Evolutionary conservation across 352 stramenopile genomes (phyloP).

Genomic region (Phytophthora citrophthora): DNA sequence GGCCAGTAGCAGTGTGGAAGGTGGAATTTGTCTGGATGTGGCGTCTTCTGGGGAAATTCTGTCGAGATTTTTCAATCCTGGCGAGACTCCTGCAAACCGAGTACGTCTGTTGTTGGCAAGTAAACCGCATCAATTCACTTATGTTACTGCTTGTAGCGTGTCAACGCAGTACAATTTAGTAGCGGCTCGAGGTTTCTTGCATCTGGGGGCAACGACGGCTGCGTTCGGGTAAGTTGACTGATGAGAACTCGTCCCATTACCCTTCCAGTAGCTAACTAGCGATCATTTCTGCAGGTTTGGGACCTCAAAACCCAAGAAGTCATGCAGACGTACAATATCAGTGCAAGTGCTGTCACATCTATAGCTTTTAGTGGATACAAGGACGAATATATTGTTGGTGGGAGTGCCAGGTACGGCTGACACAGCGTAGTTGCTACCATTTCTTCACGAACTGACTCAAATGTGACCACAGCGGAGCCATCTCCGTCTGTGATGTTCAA

Average conservation of each 20-base stretch:
- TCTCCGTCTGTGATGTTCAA: slow-evolving; percentile 72
- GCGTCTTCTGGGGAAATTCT: slow-evolving; percentile 61
- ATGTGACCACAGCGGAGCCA: slow-evolving; percentile 46
- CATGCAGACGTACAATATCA: slow-evolving; percentile 68
- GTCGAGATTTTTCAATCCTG: slow-evolving; percentile 67
- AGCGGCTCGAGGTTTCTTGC: slow-evolving; percentile 73
- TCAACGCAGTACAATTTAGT: slow-evolving; percentile 77
- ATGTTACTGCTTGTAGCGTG: slow-evolving; percentile 31
- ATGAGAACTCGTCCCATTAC: background rate
- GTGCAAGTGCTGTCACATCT: slow-evolving; percentile 64
- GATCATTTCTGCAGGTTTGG: slow-evolving; percentile 48
- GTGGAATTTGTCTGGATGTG: slow-evolving; percentile 64
- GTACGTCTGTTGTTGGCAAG: slow-evolving; percentile 24
- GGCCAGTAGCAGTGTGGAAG: slow-evolving; percentile 65
- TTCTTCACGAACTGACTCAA: background rate
- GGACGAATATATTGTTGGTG: slow-evolving; percentile 73
- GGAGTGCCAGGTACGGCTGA: slow-evolving; percentile 57
- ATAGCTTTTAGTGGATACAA: slow-evolving; percentile 78
- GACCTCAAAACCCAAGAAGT: slow-evolving; percentile 80
- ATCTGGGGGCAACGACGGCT: slow-evolving; percentile 62
- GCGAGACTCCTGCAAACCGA: slow-evolving; percentile 42
- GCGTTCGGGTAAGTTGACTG: slow-evolving; percentile 41
- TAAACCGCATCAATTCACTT: too few relatives aligned
- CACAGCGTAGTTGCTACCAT: background rate
- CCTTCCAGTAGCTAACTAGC: background rate